Evolutionary conservation across 306 rosid species (phyloP).

Genomic region (Fragaria vesca): DNA sequence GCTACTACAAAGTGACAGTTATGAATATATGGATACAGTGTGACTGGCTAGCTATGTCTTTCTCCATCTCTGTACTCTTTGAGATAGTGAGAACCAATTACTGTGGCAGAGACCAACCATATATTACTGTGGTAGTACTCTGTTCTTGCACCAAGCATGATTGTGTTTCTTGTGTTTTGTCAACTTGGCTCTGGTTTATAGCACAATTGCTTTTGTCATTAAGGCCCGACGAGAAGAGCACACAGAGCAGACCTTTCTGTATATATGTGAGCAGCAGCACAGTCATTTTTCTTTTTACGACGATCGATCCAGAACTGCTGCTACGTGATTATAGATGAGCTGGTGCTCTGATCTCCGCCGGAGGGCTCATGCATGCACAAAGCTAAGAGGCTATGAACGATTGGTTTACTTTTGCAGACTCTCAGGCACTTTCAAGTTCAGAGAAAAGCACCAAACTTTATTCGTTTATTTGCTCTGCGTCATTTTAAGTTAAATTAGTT

Average conservation of each 20-base stretch:
- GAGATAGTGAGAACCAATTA: neutral
- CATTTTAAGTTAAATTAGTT: neutral
- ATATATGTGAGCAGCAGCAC: neutral
- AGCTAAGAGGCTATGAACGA: neutral
- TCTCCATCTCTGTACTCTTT: neutral
- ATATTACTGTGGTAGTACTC: neutral
- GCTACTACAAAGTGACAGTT: neutral
- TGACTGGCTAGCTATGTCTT: neutral
- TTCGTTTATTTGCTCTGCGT: neutral
- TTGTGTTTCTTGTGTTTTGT: neutral
- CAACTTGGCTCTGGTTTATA: conserved; percentile 1
- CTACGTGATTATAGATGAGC: neutral
- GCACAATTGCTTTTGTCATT: neutral
- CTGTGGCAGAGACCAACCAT: neutral
- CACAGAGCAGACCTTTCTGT: neutral
- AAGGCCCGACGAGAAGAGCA: neutral
- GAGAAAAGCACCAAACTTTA: neutral
- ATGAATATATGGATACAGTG: neutral
- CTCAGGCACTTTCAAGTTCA: neutral
- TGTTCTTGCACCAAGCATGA: neutral
- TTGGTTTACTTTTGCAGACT: conserved; percentile 7
- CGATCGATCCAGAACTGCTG: neutral
- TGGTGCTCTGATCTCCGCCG: conserved; percentile 8
- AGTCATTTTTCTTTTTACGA: conserved; percentile 6
- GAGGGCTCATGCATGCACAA: conserved; percentile 15